These are phyloP conservation scores for Globisporangium abappressorium DNA, from an alignment of 352 stramenopile species.

Conservation along the genomic window DNA sequence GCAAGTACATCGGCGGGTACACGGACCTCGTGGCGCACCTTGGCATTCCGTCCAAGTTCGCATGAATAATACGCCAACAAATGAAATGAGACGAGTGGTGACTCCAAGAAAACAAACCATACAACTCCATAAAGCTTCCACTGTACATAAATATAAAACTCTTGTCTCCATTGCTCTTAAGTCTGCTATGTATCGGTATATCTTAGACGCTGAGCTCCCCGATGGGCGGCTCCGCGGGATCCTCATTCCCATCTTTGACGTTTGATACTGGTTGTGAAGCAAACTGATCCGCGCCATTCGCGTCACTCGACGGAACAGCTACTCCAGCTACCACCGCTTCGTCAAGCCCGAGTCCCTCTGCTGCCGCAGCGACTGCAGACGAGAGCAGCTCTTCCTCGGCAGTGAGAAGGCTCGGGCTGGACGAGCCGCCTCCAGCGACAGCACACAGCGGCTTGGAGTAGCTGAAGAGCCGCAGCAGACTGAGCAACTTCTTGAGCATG, in stretches of 20 bases:
- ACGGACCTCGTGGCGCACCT: slow-evolving; percentile 67
- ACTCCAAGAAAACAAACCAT: background rate
- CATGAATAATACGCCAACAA: slow-evolving; percentile 17
- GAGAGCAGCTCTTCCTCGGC: slow-evolving; percentile 5
- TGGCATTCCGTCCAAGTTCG: slow-evolving; percentile 57
- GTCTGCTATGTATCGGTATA: background rate
- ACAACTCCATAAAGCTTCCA: background rate
- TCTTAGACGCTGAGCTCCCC: background rate
- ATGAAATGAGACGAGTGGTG: background rate
- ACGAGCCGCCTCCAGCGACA: background rate
- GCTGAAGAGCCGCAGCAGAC: slow-evolving; percentile 66
- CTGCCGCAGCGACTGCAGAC: background rate
- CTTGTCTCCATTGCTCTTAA: background rate
- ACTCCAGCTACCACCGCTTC: background rate
- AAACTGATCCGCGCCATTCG: background rate
- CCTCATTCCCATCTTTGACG: slow-evolving; percentile 2
- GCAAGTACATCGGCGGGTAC: slow-evolving; percentile 79
- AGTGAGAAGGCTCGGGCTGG: background rate
- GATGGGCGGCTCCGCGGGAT: background rate
- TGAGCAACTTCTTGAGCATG: slow-evolving; percentile 66
- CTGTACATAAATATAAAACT: slow-evolving; percentile 5
- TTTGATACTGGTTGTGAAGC: background rate
- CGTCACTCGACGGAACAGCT: background rate
- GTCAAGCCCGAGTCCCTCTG: slow-evolving; percentile 6
- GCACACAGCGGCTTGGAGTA: slow-evolving; percentile 52